These are phyloP conservation scores for Solanum ahanhuiri DNA, from an alignment of 257 asterid species.

Conservation along the genomic window DNA sequence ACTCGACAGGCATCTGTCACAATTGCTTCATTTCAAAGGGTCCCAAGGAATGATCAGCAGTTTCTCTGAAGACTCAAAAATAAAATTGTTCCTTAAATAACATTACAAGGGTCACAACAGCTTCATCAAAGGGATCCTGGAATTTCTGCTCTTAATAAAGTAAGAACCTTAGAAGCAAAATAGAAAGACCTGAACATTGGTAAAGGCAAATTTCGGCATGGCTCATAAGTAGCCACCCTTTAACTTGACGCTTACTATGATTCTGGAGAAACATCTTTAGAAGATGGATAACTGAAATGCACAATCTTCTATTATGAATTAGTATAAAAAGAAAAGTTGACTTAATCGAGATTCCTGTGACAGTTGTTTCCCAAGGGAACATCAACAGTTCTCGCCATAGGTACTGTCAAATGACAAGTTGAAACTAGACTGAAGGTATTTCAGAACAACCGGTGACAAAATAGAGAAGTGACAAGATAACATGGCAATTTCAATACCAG, in stretches of 20 bases:
- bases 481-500: not conserved
- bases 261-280: not conserved
- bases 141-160: not conserved
- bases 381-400: not conserved
- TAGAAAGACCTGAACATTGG: not conserved
- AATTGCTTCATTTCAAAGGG: not conserved
- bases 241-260: not conserved
- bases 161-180: not conserved
- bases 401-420: not conserved
- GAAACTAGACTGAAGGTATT: not conserved
- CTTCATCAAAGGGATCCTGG: not conserved
- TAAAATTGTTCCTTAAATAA: not conserved
- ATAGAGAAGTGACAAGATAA: not conserved
- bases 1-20: not conserved
- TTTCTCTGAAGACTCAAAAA: not conserved
- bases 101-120: not conserved
- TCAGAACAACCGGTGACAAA: not conserved
- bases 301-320: not conserved
- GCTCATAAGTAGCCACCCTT: not conserved
- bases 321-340: not conserved
- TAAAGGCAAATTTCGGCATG: not conserved
- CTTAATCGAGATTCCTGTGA: not conserved
- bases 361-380: not conserved
- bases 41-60: not conserved
- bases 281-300: not conserved